Base-by-base conservation (phyloP, 164 flowering plant species). In the Platanus orientalis region DNA sequence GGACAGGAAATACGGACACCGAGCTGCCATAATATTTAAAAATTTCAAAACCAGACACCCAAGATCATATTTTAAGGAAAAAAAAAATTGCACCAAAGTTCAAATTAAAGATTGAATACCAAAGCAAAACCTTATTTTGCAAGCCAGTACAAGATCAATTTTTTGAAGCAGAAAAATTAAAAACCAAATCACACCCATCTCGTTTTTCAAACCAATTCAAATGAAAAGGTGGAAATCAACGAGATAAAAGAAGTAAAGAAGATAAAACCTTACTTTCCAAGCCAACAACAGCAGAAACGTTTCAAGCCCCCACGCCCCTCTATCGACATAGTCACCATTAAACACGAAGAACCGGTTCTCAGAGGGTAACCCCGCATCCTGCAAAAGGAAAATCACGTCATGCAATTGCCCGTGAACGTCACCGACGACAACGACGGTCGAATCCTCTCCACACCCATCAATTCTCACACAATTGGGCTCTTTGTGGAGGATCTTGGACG, bases 301-400 rank as follows among this genome's bases (percentile, higher is more conserved):
- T 67, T 94, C 99, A 11, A 94, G 84, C 27, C 99, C 99, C 99
- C 99, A 94, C 2, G 97, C 96, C 0, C 99, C 99, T 47, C 99
- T 67, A 61, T 94, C 99, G 0, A 94, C 99, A 64, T 94, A 94
- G 80, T 94, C 97, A 0, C 99, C 99, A 69, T 94, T 94, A 70
- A 94, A 94, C 40, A 94, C 96, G 53, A 75, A 94, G 53, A 86
- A 65, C 7, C 90, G 79, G 56, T 82, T 71, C 1, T 88, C 77
- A 0, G 80, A 73, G 2, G 96, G 96, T 44, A 78, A 83, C 1
- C 97, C 97, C 9, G 96, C 96, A 56, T 81, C 81, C 6, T 32
- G 52, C 36, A 94, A 50, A 7, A 94, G 75, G 54, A 73, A 84
- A 36, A 89, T 53, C 13, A 88, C 76, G 70, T 94, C 99, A 57